Evolutionary conservation across 352 stramenopile species (phyloP).

Genomic region (Pythium dissotocum): DNA sequence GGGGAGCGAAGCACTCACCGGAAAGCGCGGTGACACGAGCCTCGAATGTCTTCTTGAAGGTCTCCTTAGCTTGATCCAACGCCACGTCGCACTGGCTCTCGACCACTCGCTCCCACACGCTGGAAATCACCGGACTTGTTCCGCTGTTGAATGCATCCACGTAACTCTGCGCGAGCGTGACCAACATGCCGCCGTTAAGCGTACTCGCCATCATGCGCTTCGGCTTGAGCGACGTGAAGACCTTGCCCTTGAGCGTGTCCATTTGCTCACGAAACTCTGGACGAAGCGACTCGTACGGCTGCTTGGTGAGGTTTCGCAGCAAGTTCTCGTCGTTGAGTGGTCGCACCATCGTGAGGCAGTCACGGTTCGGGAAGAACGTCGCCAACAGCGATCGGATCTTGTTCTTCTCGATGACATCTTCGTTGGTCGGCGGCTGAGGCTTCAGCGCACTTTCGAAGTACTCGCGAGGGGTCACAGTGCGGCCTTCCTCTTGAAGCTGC

Average conservation of each 20-base stretch:
- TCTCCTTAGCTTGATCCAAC: slow-evolving; percentile 52
- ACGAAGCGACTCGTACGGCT: slow-evolving; percentile 75
- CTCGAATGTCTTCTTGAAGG: slow-evolving; percentile 45
- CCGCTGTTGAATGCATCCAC: slow-evolving; percentile 88
- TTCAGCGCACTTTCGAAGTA: slow-evolving; percentile 90
- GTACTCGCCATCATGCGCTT: slow-evolving; percentile 85
- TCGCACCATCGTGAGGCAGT: slow-evolving; percentile 89
- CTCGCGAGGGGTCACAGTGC: slow-evolving; percentile 82
- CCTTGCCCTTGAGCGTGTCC: slow-evolving; percentile 50
- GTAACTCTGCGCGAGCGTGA: slow-evolving; percentile 78
- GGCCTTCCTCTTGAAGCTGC: slow-evolving; percentile 81
- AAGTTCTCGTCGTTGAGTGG: slow-evolving; percentile 86
- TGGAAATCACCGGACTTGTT: slow-evolving; percentile 74
- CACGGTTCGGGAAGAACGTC: slow-evolving; percentile 84
- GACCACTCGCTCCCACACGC: slow-evolving; percentile 80
- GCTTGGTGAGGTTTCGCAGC: slow-evolving; percentile 63
- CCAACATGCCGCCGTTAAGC: slow-evolving; percentile 87
- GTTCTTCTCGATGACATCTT: slow-evolving; percentile 77
- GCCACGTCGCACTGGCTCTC: slow-evolving; percentile 68
- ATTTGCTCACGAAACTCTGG: slow-evolving; percentile 87
- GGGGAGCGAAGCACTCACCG: slow-evolving; percentile 28
- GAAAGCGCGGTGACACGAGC: slow-evolving; percentile 30
- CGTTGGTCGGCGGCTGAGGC: slow-evolving; percentile 69
- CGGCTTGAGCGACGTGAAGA: slow-evolving; percentile 59
- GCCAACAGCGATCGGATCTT: slow-evolving; percentile 75